Conservation (phyloP, 2,329 filamentous ascomycete genomes). For the Claviceps africana region DNA sequence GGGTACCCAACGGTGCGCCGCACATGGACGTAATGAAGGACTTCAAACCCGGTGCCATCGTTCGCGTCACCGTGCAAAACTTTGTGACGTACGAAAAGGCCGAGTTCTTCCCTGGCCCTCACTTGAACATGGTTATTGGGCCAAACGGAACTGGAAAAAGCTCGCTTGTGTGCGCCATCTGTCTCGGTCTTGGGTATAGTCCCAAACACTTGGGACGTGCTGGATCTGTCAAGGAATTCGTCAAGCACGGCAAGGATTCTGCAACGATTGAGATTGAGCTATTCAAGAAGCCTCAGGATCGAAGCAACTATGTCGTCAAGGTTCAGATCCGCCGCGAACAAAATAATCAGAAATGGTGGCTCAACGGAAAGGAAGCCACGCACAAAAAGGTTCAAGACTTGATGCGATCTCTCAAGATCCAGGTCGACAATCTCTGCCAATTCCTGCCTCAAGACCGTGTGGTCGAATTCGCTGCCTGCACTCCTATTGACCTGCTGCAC, state of each 20-base stretch:
- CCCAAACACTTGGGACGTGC: slow-evolving; percentile 75
- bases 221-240: slow-evolving; percentile 73
- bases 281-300: slow-evolving; percentile 44
- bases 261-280: slow-evolving; percentile 87
- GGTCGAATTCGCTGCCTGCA: slow-evolving; percentile 78
- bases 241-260: slow-evolving; percentile 71
- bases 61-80: slow-evolving; percentile 71
- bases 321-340: slow-evolving; percentile 70
- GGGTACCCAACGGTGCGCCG: slow-evolving; percentile 3
- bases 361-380: slow-evolving; percentile 52
- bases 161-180: slow-evolving; percentile 92
- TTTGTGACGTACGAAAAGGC: slow-evolving; percentile 93
- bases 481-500: slow-evolving; percentile 64
- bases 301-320: slow-evolving; percentile 57
- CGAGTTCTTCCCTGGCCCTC: slow-evolving; percentile 82
- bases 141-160: slow-evolving; percentile 99
- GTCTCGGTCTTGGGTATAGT: slow-evolving; percentile 75
- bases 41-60: slow-evolving; percentile 68
- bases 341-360: slow-evolving; percentile 63
- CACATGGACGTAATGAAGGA: slow-evolving; percentile 14
- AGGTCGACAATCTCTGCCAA: slow-evolving; percentile 95
- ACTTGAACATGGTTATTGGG: slow-evolving; percentile 95
- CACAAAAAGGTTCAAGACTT: slow-evolving; percentile 54
- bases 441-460: slow-evolving; percentile 95
- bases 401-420: slow-evolving; percentile 64